Evolutionary conservation across 78 protist species (phyloP).

Genomic region (Dictyostelium firmibasis): DNA sequence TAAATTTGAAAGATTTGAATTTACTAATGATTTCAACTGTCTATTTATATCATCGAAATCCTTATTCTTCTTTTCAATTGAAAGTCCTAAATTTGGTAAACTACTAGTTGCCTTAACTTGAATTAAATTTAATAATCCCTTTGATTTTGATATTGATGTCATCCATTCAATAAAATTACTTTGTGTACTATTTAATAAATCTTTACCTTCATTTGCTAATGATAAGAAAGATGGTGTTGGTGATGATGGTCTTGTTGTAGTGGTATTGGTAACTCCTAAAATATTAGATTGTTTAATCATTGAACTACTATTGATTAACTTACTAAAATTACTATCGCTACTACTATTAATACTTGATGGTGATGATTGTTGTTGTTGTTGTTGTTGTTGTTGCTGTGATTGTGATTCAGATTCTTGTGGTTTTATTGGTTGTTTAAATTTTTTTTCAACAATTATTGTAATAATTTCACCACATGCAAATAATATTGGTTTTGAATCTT

Average conservation of each 20-base stretch:
- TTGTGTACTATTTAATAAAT: slow-evolving; percentile 11
- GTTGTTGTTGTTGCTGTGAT: background rate
- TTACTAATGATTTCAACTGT: background rate
- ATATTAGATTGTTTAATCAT: background rate
- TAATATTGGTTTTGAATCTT: background rate
- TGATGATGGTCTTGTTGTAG: background rate
- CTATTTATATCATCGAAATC: slow-evolving; percentile 8
- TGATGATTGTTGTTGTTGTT: background rate
- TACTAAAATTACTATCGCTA: background rate
- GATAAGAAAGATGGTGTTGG: slow-evolving; percentile 24
- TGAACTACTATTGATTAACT: background rate
- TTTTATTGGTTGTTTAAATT: background rate
- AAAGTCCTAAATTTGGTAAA: background rate
- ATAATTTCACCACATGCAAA: slow-evolving; percentile 53
- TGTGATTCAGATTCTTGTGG: background rate
- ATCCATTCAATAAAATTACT: slow-evolving; percentile 6
- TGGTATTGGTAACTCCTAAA: background rate
- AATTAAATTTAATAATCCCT: background rate
- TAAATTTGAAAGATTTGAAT: background rate
- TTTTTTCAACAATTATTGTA: slow-evolving; percentile 12
- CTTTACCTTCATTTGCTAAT: slow-evolving; percentile 29
- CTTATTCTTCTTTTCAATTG: slow-evolving; percentile 16
- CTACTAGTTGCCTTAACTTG: background rate
- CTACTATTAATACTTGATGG: background rate
- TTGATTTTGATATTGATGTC: background rate